Base-by-base conservation (phyloP, 495 filamentous ascomycete genomes). In the Hypoxylon perforatum region DNA sequence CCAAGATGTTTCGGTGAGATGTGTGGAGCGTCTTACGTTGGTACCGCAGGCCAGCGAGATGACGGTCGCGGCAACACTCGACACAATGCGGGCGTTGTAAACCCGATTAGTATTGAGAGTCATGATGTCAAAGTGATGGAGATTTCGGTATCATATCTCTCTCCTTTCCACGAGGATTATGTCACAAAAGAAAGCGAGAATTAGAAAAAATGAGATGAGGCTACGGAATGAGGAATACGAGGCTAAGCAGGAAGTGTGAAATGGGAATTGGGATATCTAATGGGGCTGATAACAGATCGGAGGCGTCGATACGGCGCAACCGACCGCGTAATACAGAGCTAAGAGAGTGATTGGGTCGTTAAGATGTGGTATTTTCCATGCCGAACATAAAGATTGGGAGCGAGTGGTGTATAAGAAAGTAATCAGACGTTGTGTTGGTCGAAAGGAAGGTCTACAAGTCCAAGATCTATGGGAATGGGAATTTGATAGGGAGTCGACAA, bases 21-120 rank as follows among this genome's bases (percentile, higher is more conserved):
- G 19, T 35, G 41, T 8, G 41, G 19, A 39, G 17, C 52, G 11
- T 65, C 90, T 73, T 78, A 96, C 94, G 80, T 97, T 97, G 44
- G 94, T 97, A 61, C 94, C 94, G 76, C 92, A 96, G 61, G 93
- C 91, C 58, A 99, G 80, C 35, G 94, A 87, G 62, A 98, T 93
- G 64, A 88, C 73, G 35, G 92, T 96, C 19, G 91, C 94, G 25
- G 95, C 95, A 69, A 93, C 77, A 50, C 92, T 92, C 63, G 93
- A 94, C 55, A 92, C 80, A 38, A 93, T 76, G 75, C 92, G 85
- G 35, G 84, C 83, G 67, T 77, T 84, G 61, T 79, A 75, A 35
- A 85, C 72, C 23, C 80, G 73, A 25, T 69, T 71, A 28, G 25
- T 28, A 28, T 81, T 74, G 18, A 76, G 49, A 74, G 77, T 78